These are phyloP conservation scores for Mallotus nudiflorus DNA, from an alignment of 345 rosid genomes.

Conservation along the genomic window DNA sequence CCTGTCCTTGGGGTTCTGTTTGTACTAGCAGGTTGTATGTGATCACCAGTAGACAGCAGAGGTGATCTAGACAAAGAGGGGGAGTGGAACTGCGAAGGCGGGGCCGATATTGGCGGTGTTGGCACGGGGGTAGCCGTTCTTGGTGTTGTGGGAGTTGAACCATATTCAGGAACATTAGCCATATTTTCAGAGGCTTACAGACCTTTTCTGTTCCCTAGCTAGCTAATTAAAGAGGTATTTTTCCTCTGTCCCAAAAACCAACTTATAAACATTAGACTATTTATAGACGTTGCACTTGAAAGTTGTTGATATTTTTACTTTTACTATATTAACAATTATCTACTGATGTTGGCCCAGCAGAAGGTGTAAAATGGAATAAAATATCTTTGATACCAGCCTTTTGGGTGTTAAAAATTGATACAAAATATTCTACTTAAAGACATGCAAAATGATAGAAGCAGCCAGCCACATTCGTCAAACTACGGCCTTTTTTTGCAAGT, in stretches of 20 bases:
- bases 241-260: neutral
- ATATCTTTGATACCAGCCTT: too few species aligned
- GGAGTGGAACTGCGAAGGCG: slow-evolving; percentile 71
- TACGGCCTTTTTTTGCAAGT: neutral
- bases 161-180: slow-evolving; percentile 3
- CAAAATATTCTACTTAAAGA: neutral
- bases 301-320: too few species aligned
- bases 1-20: slow-evolving; percentile 34
- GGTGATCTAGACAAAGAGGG: slow-evolving; percentile 71
- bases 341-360: too few species aligned
- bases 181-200: neutral
- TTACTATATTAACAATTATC: too few species aligned
- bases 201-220: neutral
- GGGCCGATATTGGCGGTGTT: slow-evolving; percentile 56
- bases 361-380: too few species aligned
- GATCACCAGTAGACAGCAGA: slow-evolving; percentile 38
- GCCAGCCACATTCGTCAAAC: slow-evolving; percentile 3
- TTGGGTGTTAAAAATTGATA: neutral
- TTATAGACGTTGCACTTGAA: neutral
- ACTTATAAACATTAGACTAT: neutral
- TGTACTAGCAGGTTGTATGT: slow-evolving; percentile 35
- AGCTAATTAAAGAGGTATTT: neutral
- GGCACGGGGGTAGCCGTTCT: slow-evolving; percentile 23
- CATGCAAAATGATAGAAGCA: neutral
- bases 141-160: slow-evolving; percentile 4